Conservation (phyloP, 495 filamentous ascomycete species). For the Xylaria sp. region DNA sequence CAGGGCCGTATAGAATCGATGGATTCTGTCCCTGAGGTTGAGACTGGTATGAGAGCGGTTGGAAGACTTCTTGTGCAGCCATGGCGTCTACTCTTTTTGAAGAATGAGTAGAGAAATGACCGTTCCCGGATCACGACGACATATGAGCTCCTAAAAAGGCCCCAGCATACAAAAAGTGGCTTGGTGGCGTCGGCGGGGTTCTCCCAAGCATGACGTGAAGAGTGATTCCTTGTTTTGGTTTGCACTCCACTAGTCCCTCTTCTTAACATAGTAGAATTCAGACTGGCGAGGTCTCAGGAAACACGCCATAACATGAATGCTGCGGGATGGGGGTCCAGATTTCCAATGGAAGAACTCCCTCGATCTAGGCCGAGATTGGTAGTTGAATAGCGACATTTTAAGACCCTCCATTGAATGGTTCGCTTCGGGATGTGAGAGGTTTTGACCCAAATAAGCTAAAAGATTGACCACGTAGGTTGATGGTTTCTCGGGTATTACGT, state of each 20-base stretch:
- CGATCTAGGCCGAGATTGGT: constrained; percentile 23
- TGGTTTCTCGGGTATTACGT: background rate
- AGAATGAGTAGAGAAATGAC: background rate
- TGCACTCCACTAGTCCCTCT: constrained; percentile 13
- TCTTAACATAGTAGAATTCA: background rate
- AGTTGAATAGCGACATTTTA: constrained; percentile 10
- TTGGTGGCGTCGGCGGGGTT: background rate
- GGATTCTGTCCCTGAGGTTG: constrained; percentile 43
- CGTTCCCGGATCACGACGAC: background rate
- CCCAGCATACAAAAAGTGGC: background rate
- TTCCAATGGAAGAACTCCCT: background rate
- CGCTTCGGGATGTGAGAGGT: background rate
- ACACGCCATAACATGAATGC: constrained; percentile 7
- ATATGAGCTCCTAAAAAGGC: constrained; percentile 4
- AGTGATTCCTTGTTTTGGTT: background rate
- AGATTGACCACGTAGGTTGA: background rate
- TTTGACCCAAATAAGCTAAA: background rate
- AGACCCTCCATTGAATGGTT: background rate
- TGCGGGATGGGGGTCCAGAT: constrained; percentile 30
- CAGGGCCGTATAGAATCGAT: constrained; percentile 67
- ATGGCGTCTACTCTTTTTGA: constrained; percentile 18
- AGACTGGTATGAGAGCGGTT: constrained; percentile 26
- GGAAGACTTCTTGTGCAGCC: constrained; percentile 31
- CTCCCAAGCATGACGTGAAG: constrained; percentile 9
- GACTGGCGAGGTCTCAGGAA: constrained; percentile 5